A percentile compares a stretch with the other conserved stretches of the same genome.
Conservation (phyloP, 805 yeast genomes). For the Pichia insulana region DNA sequence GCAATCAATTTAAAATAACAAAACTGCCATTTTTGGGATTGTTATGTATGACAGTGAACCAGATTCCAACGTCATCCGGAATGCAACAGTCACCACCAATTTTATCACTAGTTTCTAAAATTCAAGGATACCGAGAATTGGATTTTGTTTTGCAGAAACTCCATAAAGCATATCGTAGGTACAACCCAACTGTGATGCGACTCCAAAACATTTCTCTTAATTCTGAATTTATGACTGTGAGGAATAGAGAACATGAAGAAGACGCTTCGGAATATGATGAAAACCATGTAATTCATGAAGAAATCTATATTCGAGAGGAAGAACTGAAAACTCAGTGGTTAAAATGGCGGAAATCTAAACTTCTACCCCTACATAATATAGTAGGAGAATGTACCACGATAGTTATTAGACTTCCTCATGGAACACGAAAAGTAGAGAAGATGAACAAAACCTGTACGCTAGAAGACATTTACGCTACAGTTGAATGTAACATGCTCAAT, state of each 20-base stretch:
- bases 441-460: conserved; percentile 39
- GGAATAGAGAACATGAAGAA: conserved; percentile 70
- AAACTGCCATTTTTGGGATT: conserved; percentile 78
- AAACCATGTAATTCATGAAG: conserved; percentile 48
- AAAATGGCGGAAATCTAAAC: conserved; percentile 34
- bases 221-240: conserved; percentile 46
- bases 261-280: conserved; percentile 60
- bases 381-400: conserved; percentile 42
- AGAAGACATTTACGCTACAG: conserved; percentile 63
- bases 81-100: conserved; percentile 44
- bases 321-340: conserved; percentile 31
- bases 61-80: conserved; percentile 48
- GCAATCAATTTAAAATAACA: conserved; percentile 62
- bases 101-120: conserved; percentile 49
- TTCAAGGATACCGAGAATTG: conserved; percentile 50
- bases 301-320: conserved; percentile 20
- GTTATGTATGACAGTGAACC: conserved; percentile 55
- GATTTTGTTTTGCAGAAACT: conserved; percentile 32
- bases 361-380: conserved; percentile 14
- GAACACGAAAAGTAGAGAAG: conserved; percentile 46
- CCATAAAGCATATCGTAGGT: conserved; percentile 32
- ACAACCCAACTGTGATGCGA: conserved; percentile 57
- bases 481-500: conserved; percentile 38
- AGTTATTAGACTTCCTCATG: conserved; percentile 59
- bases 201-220: conserved; percentile 17